Evolutionary conservation across 768 basidiomycete genomes (phyloP), one percentile per base, ranked within the genome.

Genomic region (Artomyces pyxidatus): DNA sequence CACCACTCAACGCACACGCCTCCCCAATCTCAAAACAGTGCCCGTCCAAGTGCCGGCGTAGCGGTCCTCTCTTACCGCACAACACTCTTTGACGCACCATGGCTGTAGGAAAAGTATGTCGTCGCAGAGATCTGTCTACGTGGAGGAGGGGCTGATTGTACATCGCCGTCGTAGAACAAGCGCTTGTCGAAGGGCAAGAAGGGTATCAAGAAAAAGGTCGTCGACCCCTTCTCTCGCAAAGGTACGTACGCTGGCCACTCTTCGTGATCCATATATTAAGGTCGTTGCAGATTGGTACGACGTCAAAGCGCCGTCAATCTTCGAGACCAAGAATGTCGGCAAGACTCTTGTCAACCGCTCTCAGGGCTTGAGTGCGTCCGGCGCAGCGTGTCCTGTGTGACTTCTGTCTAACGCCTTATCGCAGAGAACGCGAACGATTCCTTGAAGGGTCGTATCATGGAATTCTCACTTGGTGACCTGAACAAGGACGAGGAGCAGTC

Each of bases 151-250:
- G 38, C 44, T 38, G 21, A 32, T n/a, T 23, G 37, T 12, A 40
- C 29, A n/a, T 44, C 19, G 21, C 38, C 43, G 14, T 9, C 21
- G 50, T 49, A 98, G 90, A 98, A 97, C 77, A 99, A 99, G 75
- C 85, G 92, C 67, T 81, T 94, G 60, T 93, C 92, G 43, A 96
- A 96, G 76, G 92, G 92, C 63, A 94, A 94, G 81, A 94, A 94
- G 77, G 92, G 91, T 68, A 85, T 97, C 78, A 99, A 99, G 92
- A 99, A 98, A 78, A 96, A 98, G 85, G 93, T 96, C 68, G 92
- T 99, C 56, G 96, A 99, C 80, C 93, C 96, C 57, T 96, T 99
- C 87, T 85, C 95, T 58, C 85, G 96, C 77, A 99, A 99, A 75
- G 95, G 95, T 94, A 61, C 52, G 73, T 55, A 22, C 29, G n/a